Evolutionary conservation across 495 filamentous ascomycete genomes (phyloP), one percentile per base, ranked within the genome.

Genomic region (Thozetella sp.): DNA sequence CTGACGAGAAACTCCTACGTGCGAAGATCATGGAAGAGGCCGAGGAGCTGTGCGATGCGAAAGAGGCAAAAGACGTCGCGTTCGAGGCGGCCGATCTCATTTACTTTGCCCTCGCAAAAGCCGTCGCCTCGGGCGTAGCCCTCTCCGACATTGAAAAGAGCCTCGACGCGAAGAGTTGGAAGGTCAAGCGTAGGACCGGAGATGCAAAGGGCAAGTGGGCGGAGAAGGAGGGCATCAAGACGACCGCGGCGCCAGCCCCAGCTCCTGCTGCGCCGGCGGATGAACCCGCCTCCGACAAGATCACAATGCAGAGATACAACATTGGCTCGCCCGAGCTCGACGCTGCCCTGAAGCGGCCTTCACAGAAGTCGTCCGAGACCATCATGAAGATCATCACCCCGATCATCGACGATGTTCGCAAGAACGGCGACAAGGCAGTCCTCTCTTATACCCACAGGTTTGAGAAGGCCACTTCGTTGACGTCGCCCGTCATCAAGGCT

Each of bases 21-120:
- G 96, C 95, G 2, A 99, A 99, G 81, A 97, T 99, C 45, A 95
- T 97, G 89, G 95, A 99, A 74, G 95, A 99, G 71, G 95, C 95
- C 2, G 89, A 92, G 60, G 95, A 99, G 76, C 78, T 99, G 25
- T 98, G 95, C 76, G 83, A 91, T 53, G 95, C 95, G 15, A 83
- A 81, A 37, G 88, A 85, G 12, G 91, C 92, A 55, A 80, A 93
- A 55, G 91, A 97, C 20, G 82, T 97, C 51, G 90, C 95, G 15
- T 95, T 95, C 54, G 95, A 99, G 74, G 92, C 95, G 2, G 95
- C 94, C 15, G 95, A 99, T 69, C 79, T 99, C 54, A 84, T 99
- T 22, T 99, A 97, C 78, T 99, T 99, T 77, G 91, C 96, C 10
- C 73, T 99, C 23, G 91, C 95, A 6, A 95, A 91, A 72, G 96